Percentiles rank a stretch among this genome's conserved stretches.
Evolutionary conservation across 192 early-diverging fungal genomes (phyloP).

Genomic region (Coemansia furcata): DNA sequence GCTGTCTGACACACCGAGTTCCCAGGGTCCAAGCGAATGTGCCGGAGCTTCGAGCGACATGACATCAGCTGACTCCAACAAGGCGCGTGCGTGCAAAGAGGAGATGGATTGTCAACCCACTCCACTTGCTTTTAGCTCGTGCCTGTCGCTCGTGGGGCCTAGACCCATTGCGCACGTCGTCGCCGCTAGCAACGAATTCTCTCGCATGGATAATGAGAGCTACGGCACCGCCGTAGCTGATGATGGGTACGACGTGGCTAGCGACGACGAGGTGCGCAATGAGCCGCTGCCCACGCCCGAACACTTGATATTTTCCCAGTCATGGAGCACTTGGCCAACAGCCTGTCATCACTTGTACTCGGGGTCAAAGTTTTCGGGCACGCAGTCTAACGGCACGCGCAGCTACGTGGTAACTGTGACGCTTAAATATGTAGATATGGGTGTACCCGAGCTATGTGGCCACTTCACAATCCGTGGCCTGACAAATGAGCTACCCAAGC

Average conservation of each 20-base stretch:
- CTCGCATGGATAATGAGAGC: too few species aligned
- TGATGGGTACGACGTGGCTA: not conserved
- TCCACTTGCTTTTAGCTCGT: not conserved
- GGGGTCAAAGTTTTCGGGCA: conserved; percentile 45
- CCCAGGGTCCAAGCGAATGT: not conserved
- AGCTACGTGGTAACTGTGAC: conserved; percentile 41
- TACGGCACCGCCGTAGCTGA: too few species aligned
- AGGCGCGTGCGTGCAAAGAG: not conserved
- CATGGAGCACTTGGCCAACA: conserved; percentile 54
- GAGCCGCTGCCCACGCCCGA: conserved; percentile 46
- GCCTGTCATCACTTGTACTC: conserved; percentile 53
- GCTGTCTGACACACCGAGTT: not conserved
- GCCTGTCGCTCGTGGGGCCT: not conserved
- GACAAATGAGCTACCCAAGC: conserved; percentile 64
- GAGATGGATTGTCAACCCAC: not conserved
- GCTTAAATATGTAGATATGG: conserved; percentile 62
- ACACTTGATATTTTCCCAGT: conserved; percentile 50
- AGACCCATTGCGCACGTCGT: not conserved
- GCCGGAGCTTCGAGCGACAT: not conserved
- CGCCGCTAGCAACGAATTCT: not conserved
- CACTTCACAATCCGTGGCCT: conserved; percentile 74
- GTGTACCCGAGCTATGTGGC: conserved; percentile 65
- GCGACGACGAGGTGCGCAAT: conserved; percentile 20
- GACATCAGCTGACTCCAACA: not conserved
- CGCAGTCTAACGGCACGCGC: conserved; percentile 49